Conservation (phyloP, 805 yeast genomes). For the Torulaspora quercuum region DNA sequence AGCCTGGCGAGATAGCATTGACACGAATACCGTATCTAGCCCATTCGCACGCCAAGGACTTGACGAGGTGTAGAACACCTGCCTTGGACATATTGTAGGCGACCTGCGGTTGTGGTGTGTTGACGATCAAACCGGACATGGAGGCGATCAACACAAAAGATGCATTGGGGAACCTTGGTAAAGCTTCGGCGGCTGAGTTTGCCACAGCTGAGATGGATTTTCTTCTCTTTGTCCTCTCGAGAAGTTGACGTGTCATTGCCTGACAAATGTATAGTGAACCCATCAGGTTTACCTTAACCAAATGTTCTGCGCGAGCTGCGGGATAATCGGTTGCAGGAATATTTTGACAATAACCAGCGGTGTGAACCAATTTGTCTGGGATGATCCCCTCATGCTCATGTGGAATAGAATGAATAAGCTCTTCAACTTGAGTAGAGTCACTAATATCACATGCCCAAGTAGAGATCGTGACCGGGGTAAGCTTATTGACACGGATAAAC, state of each 20-base stretch:
- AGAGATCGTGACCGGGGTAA: conserved; percentile 39
- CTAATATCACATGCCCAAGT: conserved; percentile 77
- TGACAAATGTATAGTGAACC: conserved; percentile 63
- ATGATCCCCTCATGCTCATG: conserved; percentile 56
- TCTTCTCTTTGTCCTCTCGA: conserved; percentile 34
- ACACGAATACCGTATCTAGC: conserved; percentile 72
- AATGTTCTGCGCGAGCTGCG: conserved; percentile 60
- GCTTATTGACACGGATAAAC: conserved; percentile 46
- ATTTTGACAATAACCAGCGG: conserved; percentile 86
- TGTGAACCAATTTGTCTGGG: conserved; percentile 64
- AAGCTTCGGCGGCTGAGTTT: conserved; percentile 43
- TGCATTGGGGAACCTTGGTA: conserved; percentile 32
- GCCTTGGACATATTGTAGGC: conserved; percentile 86
- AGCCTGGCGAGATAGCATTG: conserved; percentile 76
- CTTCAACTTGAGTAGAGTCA: conserved; percentile 56
- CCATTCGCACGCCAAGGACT: conserved; percentile 79
- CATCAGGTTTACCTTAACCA: conserved; percentile 67
- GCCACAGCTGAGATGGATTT: conserved; percentile 46
- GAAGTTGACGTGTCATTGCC: conserved; percentile 24
- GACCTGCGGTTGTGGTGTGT: conserved; percentile 75
- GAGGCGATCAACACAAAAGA: conserved; percentile 71
- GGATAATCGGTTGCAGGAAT: conserved; percentile 76
- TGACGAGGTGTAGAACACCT: conserved; percentile 76
- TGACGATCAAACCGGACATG: conserved; percentile 74
- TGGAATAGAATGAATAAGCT: conserved; percentile 48